Conservation (phyloP, 1,284 basidiomycete species). For the Austropuccinia psidii region DNA sequence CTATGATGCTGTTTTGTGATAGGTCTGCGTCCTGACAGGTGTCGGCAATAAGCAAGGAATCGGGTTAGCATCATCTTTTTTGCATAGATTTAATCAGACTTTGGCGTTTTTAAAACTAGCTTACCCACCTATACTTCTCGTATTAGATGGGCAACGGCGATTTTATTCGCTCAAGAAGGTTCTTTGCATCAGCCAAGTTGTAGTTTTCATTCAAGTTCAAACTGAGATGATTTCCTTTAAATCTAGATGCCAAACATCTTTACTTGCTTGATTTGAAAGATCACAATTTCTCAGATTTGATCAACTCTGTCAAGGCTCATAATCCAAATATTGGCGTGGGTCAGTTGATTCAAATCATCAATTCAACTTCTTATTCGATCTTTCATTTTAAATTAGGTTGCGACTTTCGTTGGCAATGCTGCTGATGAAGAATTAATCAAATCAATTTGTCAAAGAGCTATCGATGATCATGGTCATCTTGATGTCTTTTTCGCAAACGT, state of each 20-base stretch:
- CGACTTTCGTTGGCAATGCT: slow-evolving; percentile 40
- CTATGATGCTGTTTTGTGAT: slow-evolving; percentile 18
- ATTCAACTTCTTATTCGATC: neutral
- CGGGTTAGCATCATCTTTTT: slow-evolving; percentile 29
- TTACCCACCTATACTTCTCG: neutral
- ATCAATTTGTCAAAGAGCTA: slow-evolving; percentile 41
- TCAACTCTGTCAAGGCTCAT: slow-evolving; percentile 38
- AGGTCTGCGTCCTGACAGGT: slow-evolving; percentile 46
- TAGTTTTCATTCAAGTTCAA: neutral
- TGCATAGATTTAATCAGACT: neutral
- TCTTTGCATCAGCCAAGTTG: neutral
- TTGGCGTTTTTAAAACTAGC: neutral
- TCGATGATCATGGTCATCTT: slow-evolving; percentile 44
- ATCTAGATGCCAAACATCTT: slow-evolving; percentile 42
- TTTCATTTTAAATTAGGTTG: neutral
- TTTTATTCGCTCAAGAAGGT: slow-evolving; percentile 43
- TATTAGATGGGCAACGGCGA: slow-evolving; percentile 40
- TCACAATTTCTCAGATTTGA: slow-evolving; percentile 42
- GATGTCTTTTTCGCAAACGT: slow-evolving; percentile 46
- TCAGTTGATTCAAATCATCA: neutral
- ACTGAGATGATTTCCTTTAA: neutral
- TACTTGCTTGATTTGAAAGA: slow-evolving; percentile 44
- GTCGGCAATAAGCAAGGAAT: slow-evolving; percentile 44
- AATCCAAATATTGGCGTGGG: slow-evolving; percentile 43
- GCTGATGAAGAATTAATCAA: slow-evolving; percentile 42